Base-by-base conservation (phyloP, 2,329 filamentous ascomycete genomes). In the Cyphellophora europaea region DNA sequence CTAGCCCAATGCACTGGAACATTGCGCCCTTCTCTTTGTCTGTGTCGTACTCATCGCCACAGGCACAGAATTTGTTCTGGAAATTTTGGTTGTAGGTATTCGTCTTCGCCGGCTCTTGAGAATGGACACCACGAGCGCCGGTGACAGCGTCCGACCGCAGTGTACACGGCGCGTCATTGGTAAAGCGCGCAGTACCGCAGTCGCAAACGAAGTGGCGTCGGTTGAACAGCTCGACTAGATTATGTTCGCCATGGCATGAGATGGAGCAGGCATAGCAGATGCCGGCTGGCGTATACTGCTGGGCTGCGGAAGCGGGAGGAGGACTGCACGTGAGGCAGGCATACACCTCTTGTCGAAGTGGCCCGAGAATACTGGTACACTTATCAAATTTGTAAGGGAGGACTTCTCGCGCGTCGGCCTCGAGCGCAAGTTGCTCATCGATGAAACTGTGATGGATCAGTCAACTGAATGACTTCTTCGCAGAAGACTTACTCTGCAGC, bases 31-130 rank as follows among this genome's bases (percentile, higher is more conserved):
- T 93, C 56, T 98, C 87, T 54, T 83, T 71, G 31, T 89, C 74
- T 0, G 89, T 77, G 54, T 95, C 82, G 54, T 98, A 98, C 40
- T 88, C 77, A 51, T 88, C 81, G 18, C 74, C 74, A 53, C 91
- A 98, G 2, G 82, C 84, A 56, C 91, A 98, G 62, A 98, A 98
- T 29, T 71, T 74, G 52, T 96, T 96, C 48, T 76, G 72, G 52
- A 93, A 98, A 64, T 98, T 98, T 42, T 95, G 83, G 53, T 95
- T 94, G 65, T 98, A 98, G 49, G 74, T 79, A 64, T 98, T 96
- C 45, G 70, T 76, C 27, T 66, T 64, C 11, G 77, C 70, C 5
- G 87, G 74, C 44, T 77, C 66, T 51, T 95, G 83, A 1, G 79
- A 85, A 51, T 79, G 79, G 8, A 93, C 84, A 29, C 85, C 86